phyloP scores from a whole-genome alignment of 345 rosid species.

The Geranium rotundifolium region DNA sequence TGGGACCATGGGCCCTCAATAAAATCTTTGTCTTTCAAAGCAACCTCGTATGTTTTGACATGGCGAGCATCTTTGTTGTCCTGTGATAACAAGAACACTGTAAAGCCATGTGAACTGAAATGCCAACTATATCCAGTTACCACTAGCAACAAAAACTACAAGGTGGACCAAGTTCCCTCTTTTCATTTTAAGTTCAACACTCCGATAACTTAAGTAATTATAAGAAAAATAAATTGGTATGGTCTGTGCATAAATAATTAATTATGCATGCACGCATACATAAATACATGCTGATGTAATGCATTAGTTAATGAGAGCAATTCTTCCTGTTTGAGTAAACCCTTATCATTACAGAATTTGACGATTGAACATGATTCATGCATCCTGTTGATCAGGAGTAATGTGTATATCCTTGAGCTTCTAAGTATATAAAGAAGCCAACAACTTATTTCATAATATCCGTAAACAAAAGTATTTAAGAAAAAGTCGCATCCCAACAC shows the following conservation, averaged over 20 bases:
- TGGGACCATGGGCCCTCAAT: slow-evolving; percentile 95
- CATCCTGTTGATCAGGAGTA: background rate
- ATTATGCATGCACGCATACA: background rate
- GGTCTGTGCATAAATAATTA: background rate
- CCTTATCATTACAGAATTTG: background rate
- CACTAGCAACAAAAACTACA: too few species aligned
- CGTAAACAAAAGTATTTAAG: background rate
- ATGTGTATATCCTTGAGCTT: background rate
- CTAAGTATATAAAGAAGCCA: too few species aligned
- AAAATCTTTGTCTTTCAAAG: slow-evolving; percentile 89
- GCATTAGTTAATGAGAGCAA: background rate
- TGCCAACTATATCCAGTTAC: background rate
- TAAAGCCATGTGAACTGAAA: slow-evolving; percentile 4
- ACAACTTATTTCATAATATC: background rate
- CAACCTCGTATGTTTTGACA: slow-evolving; percentile 92
- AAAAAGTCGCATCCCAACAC: background rate
- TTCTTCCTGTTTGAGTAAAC: background rate
- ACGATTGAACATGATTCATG: background rate
- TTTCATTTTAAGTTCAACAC: too few species aligned
- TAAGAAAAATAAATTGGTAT: background rate
- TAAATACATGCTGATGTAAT: background rate
- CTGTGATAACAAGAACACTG: slow-evolving; percentile 23
- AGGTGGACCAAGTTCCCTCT: too few species aligned
- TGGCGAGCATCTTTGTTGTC: slow-evolving; percentile 98
- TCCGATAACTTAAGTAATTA: background rate